A percentile compares a stretch with the other conserved stretches of the same genome.
phyloP scores from a whole-genome alignment of 495 filamentous ascomycete genomes.

The Emericellopsis terricola region DNA sequence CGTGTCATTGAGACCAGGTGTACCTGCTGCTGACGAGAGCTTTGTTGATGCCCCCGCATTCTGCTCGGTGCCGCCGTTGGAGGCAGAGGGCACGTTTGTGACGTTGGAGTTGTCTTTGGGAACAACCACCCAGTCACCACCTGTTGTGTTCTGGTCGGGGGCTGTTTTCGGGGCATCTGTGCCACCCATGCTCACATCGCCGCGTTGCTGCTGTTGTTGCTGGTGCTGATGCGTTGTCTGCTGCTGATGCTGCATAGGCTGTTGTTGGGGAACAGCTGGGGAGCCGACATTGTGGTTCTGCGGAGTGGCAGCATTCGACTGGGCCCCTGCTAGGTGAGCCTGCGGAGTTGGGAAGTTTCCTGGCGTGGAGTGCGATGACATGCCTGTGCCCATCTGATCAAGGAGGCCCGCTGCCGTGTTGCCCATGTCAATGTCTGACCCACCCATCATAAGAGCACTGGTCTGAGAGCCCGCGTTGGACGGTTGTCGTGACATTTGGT shows the following conservation, averaged over 20 bases:
- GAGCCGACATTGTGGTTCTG: conserved; percentile 12
- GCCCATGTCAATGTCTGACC: conserved; percentile 49
- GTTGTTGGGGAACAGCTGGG: conserved; percentile 12
- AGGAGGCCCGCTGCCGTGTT: conserved; percentile 41
- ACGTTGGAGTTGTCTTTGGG: conserved; percentile 18
- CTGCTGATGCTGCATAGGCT: conserved; percentile 9
- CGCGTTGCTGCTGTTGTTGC: conserved; percentile 11
- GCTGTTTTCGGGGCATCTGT: conserved; percentile 9
- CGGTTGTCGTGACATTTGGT: conserved; percentile 22
- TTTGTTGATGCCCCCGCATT: conserved; percentile 11
- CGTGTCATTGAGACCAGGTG: conserved; percentile 10
- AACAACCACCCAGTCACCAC: conserved; percentile 37
- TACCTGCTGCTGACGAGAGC: conserved; percentile 17
- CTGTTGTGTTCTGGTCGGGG: conserved; percentile 22
- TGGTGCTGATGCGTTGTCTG: too few relatives aligned
- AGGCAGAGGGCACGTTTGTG: conserved; percentile 1
- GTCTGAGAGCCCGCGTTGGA: conserved; percentile 28
- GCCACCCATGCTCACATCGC: conserved; percentile 19
- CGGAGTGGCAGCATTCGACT: conserved; percentile 30
- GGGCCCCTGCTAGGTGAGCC: conserved; percentile 17
- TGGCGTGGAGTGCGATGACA: conserved; percentile 32
- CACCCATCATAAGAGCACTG: conserved; percentile 32
- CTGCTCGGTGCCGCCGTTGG: conserved; percentile 5
- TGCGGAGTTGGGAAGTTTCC: conserved; percentile 28
- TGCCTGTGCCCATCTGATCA: conserved; percentile 42